Conservation (phyloP, 257 asterid species). For the Capsicum chinense region DNA sequence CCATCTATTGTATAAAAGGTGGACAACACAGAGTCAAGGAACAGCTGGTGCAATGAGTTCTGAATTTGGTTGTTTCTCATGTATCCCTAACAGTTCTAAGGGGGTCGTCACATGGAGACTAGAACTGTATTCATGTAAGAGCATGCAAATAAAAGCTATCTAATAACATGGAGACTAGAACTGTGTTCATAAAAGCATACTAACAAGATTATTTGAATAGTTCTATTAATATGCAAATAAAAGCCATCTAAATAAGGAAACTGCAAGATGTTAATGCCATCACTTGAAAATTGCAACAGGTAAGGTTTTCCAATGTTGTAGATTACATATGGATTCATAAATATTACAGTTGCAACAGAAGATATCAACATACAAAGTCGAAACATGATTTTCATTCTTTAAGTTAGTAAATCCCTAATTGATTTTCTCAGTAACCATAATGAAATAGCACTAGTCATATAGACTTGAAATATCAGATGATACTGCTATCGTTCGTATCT, state of each 20-base stretch:
- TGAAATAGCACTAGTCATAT: background rate
- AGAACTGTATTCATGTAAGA: background rate
- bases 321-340: background rate
- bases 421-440: background rate
- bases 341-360: background rate
- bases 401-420: background rate
- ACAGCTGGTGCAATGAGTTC: background rate
- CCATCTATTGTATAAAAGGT: constrained; percentile 20
- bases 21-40: background rate
- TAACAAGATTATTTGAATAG: no score
- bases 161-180: background rate
- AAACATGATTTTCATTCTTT: background rate
- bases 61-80: constrained; percentile 19
- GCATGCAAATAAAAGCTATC: background rate
- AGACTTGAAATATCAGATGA: background rate
- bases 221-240: no score
- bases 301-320: background rate
- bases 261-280: no score
- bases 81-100: constrained; percentile 22
- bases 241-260: no score
- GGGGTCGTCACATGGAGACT: background rate
- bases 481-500: background rate
- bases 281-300: background rate
- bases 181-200: no score
- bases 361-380: background rate